Evolutionary conservation across 371 early-diverging fungal genomes (phyloP), one percentile per base, ranked within the genome.

Genomic region (Phascolomyces articulosus): DNA sequence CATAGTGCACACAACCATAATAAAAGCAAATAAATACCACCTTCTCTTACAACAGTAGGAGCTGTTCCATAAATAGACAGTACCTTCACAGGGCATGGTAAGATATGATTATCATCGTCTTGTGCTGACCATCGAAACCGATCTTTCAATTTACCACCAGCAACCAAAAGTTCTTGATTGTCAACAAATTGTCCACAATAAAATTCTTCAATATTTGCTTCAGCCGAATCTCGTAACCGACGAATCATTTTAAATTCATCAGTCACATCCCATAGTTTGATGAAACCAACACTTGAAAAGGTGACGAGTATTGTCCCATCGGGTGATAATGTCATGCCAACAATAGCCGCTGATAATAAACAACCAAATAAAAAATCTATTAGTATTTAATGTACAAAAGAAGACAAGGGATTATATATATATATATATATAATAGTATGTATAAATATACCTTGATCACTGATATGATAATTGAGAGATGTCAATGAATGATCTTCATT

Each of bases 41-140:
- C 2, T 47, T 34, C 54, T n/a, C 53, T 16, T 31, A 7, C n/a
- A n/a, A n/a, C n/a, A n/a, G n/a, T n/a, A n/a, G n/a, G n/a, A 31
- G 29, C 41, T 44, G 7, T 54, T 24, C 4, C 20, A 7, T n/a
- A 51, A 23, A 13, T 20, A 10, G 24, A 18, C 41, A 41, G 48
- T 66, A 87, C 85, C 71, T 96, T 96, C 38, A 96, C 80, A 4
- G 94, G 91, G 63, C 95, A 94, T 1, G 93, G 93, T 61, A 96
- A 67, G 57, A 96, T 94, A 65, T 95, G 94, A 69, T 94, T 95
- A 69, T 96, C 96, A 6, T 93, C 91, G 64, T 96, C 96, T 20
- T 87, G 88, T 41, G 86, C 85, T 2, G 92, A 93, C 95, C 96
- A 96, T 41, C 87, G 80, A 67, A 87, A 84, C 20, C 95, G 85